Conservation (phyloP, 2,329 filamentous ascomycete species). For the Elsinoe ampelina region DNA sequence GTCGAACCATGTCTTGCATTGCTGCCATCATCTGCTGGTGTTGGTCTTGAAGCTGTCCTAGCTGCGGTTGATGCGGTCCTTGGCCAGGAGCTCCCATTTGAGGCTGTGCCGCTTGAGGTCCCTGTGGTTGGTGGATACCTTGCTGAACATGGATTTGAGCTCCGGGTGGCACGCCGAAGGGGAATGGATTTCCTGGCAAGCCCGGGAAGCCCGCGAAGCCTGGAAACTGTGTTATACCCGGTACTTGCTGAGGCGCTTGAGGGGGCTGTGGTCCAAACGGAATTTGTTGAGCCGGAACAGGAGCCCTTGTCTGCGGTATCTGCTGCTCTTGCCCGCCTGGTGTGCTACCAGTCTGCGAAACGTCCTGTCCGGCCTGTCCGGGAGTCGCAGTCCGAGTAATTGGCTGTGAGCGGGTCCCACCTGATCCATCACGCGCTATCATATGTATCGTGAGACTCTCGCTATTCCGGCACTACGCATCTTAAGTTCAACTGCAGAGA, state of each 20-base stretch:
- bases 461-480: background rate
- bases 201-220: background rate
- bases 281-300: background rate
- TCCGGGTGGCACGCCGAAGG: background rate
- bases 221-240: background rate
- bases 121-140: background rate
- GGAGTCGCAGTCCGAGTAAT: slow-evolving; percentile 1
- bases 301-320: background rate
- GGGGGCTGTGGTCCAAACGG: background rate
- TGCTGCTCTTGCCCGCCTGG: slow-evolving; percentile 1
- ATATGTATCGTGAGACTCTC: slow-evolving; percentile 10
- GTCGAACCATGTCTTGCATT: background rate
- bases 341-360: background rate
- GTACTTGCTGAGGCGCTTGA: background rate
- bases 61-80: background rate
- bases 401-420: background rate
- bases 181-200: background rate
- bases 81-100: background rate
- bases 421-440: background rate
- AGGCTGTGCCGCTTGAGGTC: background rate
- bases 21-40: slow-evolving; percentile 9
- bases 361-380: background rate
- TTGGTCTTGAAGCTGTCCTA: background rate
- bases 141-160: background rate
- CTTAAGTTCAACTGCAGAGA: background rate